These are phyloP conservation scores for Scheffersomyces illinoinensis DNA, from an alignment of 1,139 yeast genomes.

Conservation along the genomic window DNA sequence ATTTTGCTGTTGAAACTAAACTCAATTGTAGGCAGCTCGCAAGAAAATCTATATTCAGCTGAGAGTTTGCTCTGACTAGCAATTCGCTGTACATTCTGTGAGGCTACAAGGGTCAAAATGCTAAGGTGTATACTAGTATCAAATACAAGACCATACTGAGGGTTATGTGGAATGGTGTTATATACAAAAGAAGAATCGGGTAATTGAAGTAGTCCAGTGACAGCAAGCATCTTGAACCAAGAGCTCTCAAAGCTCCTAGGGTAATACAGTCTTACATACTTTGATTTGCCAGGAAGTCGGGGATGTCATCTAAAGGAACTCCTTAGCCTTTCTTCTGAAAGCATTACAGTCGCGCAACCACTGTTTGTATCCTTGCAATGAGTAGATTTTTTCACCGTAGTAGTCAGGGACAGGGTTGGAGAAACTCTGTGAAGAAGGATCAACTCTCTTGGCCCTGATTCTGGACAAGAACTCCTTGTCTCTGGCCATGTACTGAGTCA, in stretches of 20 bases:
- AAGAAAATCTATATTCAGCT: background rate
- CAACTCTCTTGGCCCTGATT: slow-evolving; percentile 78
- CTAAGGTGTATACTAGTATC: background rate
- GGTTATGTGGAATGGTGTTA: background rate
- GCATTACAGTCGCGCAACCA: slow-evolving; percentile 97
- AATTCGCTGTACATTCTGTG: background rate
- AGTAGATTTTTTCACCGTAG: slow-evolving; percentile 93
- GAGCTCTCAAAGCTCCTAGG: background rate
- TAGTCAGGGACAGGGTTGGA: slow-evolving; percentile 97
- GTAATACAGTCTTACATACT: background rate
- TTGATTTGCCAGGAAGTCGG: background rate
- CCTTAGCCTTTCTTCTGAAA: slow-evolving; percentile 80
- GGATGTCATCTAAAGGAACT: slow-evolving; percentile 53
- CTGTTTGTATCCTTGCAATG: slow-evolving; percentile 82
- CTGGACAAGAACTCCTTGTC: slow-evolving; percentile 75
- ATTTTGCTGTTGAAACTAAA: too few relatives aligned
- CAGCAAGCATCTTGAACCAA: background rate
- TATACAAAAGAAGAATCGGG: background rate
- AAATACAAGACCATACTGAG: background rate
- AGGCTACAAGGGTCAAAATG: background rate
- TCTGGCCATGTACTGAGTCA: slow-evolving; percentile 53
- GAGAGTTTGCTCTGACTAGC: background rate
- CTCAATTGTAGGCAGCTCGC: background rate
- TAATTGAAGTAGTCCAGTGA: background rate
- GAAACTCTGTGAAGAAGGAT: slow-evolving; percentile 89